Evolutionary conservation across 2,329 filamentous ascomycete genomes (phyloP).

Genomic region (Aplosporella prunicola): DNA sequence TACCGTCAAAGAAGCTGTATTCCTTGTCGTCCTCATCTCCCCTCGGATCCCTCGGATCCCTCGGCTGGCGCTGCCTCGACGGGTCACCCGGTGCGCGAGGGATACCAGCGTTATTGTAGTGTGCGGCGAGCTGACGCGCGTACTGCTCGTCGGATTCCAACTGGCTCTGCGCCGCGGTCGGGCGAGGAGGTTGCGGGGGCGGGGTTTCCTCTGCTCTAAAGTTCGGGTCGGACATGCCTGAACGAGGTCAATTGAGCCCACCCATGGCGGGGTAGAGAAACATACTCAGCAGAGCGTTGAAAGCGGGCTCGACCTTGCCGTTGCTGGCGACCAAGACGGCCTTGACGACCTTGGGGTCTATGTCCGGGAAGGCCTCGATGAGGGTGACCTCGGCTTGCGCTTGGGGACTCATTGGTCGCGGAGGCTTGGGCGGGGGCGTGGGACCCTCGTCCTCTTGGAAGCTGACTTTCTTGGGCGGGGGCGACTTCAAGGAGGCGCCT

Average conservation of each 20-base stretch:
- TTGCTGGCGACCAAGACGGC: slow-evolving; percentile 80
- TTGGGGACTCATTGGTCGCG: slow-evolving; percentile 68
- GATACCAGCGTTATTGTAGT: slow-evolving; percentile 51
- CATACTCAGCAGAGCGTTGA: slow-evolving; percentile 82
- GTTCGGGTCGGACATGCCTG: slow-evolving; percentile 46
- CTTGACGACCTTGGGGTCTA: slow-evolving; percentile 72
- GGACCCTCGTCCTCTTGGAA: slow-evolving; percentile 39
- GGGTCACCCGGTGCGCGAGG: slow-evolving; percentile 23
- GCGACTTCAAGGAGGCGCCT: slow-evolving; percentile 23
- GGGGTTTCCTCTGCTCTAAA: slow-evolving; percentile 45
- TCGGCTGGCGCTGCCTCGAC: slow-evolving; percentile 40
- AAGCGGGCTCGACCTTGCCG: slow-evolving; percentile 83
- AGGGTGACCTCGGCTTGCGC: slow-evolving; percentile 82
- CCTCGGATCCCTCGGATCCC: slow-evolving; percentile 47
- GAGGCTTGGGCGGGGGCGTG: slow-evolving; percentile 66
- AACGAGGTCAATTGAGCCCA: slow-evolving; percentile 9
- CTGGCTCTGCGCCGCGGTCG: slow-evolving; percentile 61
- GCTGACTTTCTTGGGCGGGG: slow-evolving; percentile 34
- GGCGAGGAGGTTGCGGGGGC: slow-evolving; percentile 74
- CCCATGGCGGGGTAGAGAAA: slow-evolving; percentile 5
- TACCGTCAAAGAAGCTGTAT: slow-evolving; percentile 80
- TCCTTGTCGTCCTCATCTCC: slow-evolving; percentile 52
- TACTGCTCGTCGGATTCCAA: slow-evolving; percentile 85
- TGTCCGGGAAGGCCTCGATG: slow-evolving; percentile 84
- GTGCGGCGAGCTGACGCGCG: slow-evolving; percentile 84